A percentile compares a stretch with the other conserved stretches of the same genome.
Conservation (phyloP, 169 alveolate genomes). For the Ichthyophthirius multifiliis region DNA sequence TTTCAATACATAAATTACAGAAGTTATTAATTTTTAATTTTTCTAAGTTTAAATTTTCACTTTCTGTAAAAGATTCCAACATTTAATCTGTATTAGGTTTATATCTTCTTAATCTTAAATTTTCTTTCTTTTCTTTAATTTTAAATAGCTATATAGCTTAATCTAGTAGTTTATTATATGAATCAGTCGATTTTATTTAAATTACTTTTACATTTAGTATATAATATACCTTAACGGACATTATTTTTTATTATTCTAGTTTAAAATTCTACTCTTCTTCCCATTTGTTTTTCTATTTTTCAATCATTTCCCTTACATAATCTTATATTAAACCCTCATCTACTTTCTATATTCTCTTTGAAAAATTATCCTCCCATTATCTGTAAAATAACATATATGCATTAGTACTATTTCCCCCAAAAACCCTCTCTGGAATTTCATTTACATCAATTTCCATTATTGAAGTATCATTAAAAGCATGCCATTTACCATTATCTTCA, state of each 20-base stretch:
- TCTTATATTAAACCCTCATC: slow-evolving; percentile 18
- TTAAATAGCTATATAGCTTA: slow-evolving; percentile 32
- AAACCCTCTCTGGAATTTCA: slow-evolving; percentile 51
- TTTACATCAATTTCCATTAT: slow-evolving; percentile 54
- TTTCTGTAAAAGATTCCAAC: slow-evolving; percentile 49
- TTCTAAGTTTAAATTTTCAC: slow-evolving; percentile 38
- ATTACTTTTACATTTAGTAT: slow-evolving; percentile 36
- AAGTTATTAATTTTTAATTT: slow-evolving; percentile 34
- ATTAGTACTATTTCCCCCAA: slow-evolving; percentile 63
- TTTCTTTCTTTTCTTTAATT: slow-evolving; percentile 14
- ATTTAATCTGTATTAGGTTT: slow-evolving; percentile 36
- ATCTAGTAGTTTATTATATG: slow-evolving; percentile 6
- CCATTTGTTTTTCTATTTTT: slow-evolving; percentile 10
- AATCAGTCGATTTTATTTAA: slow-evolving; percentile 19
- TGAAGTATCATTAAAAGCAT: slow-evolving; percentile 71
- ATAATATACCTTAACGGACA: slow-evolving; percentile 24
- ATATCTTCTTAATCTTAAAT: slow-evolving; percentile 46
- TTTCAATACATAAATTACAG: slow-evolving; percentile 42
- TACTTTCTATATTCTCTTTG: neutral
- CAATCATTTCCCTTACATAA: slow-evolving; percentile 17
- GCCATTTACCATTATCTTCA: slow-evolving; percentile 63
- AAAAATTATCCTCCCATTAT: neutral
- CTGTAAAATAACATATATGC: slow-evolving; percentile 70
- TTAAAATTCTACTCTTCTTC: slow-evolving; percentile 9
- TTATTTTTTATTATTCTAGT: slow-evolving; percentile 21